Conservation (phyloP, 805 yeast genomes). For the Wickerhamiella qilinensis region DNA sequence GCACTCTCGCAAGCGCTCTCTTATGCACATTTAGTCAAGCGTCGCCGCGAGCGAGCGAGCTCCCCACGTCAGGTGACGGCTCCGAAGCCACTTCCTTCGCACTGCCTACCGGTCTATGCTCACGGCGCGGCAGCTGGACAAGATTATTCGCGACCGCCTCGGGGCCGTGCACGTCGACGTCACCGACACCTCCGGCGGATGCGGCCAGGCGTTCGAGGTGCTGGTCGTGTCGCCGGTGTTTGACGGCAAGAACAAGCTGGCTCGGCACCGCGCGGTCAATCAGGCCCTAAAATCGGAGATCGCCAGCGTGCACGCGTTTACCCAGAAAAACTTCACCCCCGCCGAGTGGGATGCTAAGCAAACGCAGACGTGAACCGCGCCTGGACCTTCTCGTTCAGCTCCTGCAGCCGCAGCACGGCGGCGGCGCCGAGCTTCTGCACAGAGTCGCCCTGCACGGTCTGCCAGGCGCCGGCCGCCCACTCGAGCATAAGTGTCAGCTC, state of each 20-base stretch:
- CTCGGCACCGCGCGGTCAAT: conserved; percentile 80
- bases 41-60: too few species aligned
- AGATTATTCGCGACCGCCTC: conserved; percentile 35
- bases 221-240: conserved; percentile 63
- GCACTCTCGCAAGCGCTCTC: too few species aligned
- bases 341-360: conserved; percentile 54
- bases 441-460: conserved; percentile 16
- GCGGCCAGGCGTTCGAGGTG: conserved; percentile 96
- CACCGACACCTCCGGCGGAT: conserved; percentile 75
- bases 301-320: conserved; percentile 80
- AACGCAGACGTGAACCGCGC: conserved; percentile 1
- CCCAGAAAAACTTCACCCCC: conserved; percentile 60
- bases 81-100: too few species aligned
- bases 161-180: conserved; percentile 52
- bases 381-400: conserved; percentile 11
- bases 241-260: conserved; percentile 64
- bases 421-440: conserved; percentile 20
- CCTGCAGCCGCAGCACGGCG: conserved; percentile 16
- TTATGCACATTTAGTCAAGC: too few species aligned
- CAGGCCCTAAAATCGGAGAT: conserved; percentile 68
- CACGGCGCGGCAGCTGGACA: conserved; percentile 9
- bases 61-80: too few species aligned
- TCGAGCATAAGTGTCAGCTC: conserved; percentile 18
- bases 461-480: conserved; percentile 21
- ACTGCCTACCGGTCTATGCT: too few species aligned